Evolutionary conservation across 345 rosid species (phyloP).

Genomic region (Moricandia moricandioides): DNA sequence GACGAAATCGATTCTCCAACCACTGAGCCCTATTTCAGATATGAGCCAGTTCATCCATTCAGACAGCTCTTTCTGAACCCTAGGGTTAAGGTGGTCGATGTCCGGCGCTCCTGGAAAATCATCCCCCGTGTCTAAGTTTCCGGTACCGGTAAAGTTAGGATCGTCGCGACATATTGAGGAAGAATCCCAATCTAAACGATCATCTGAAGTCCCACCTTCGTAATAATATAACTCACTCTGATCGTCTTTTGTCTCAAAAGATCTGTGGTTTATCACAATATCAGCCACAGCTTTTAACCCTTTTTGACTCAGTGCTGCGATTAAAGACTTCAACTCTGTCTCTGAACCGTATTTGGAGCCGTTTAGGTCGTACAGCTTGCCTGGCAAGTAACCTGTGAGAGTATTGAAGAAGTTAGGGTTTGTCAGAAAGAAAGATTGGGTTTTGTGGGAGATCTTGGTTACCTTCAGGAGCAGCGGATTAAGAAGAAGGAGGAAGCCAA

Average conservation of each 20-base stretch:
- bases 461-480: constrained; percentile 66
- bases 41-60: constrained; percentile 94
- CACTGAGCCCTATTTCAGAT: constrained; percentile 61
- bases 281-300: constrained; percentile 75
- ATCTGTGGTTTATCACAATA: constrained; percentile 79
- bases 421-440: neutral
- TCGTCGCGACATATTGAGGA: constrained; percentile 62
- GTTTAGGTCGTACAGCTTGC: constrained; percentile 70
- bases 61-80: constrained; percentile 60
- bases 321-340: constrained; percentile 50
- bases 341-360: constrained; percentile 69
- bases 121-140: constrained; percentile 65
- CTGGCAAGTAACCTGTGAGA: constrained; percentile 72
- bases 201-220: constrained; percentile 81
- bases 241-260: constrained; percentile 62
- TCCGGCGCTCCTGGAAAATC: constrained; percentile 60
- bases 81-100: constrained; percentile 71
- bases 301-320: constrained; percentile 44
- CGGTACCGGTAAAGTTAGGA: constrained; percentile 48
- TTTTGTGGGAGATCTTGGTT: neutral
- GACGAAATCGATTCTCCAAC: constrained; percentile 76
- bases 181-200: constrained; percentile 83
- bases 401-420: neutral
- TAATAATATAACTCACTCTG: constrained; percentile 59
- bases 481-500: constrained; percentile 96